Evolutionary conservation across 2,329 filamentous ascomycete genomes (phyloP), one percentile per base, ranked within the genome.

Genomic region (Aspergillus alliaceus): DNA sequence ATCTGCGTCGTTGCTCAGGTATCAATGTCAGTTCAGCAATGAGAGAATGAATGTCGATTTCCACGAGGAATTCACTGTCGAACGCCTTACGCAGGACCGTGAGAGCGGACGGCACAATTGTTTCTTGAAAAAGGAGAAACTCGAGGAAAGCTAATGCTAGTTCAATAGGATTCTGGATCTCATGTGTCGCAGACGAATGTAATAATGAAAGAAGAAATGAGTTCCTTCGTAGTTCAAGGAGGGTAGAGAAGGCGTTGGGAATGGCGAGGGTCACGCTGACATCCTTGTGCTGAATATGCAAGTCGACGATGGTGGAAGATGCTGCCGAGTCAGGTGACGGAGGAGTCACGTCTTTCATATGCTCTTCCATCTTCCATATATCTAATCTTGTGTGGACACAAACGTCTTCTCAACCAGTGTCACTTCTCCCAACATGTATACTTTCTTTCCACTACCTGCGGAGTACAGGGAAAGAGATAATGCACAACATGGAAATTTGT

Each of bases 21-120:
- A 6, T 42, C 5, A 29, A 12, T 1, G 53, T 42, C 11, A 52
- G 14, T 7, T 48, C 49, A 3, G 46, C 50, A 34, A 64, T 31
- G 3, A 62, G 27, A 8, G 57, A 51, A 47, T 64, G 63, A 20
- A 64, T 64, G 9, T 64, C 59, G 8, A 14, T 53, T 3, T 51
- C 27, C 11, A 42, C 27, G 3, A 64, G 44, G 24, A 63, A 64
- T 22, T 60, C 53, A 12, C 6, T 20, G 6, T 63, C 44, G 25
- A 64, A 63, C 5, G 59, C 57, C 12, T 39, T 44, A 20, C 58
- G 15, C 2, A 59, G 51, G 3, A 47, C 47, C 4, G 31, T 50
- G 2, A 59, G 9, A 11, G 48, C 29, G 4, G 44, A 46, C 1
- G 40, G 37, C 2, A 49, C 18, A 22, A 54, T 14, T 1, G 20